Base-by-base conservation (phyloP, 352 stramenopile genomes). In the Pythium brachiatum region DNA sequence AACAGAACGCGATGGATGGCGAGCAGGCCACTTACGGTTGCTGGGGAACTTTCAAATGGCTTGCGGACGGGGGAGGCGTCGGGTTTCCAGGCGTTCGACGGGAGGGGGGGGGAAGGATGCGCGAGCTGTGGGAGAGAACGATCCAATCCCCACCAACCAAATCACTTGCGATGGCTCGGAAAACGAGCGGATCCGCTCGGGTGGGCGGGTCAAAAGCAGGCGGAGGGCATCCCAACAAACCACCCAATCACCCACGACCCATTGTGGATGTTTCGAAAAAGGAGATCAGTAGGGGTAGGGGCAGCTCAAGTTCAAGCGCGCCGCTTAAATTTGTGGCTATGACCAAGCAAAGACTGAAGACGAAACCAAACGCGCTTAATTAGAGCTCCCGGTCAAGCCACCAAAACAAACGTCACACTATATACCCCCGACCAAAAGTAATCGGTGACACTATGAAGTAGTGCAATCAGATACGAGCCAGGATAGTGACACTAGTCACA, bases 1-100 rank as follows among this genome's bases (percentile, higher is more conserved):
- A 61, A n/a, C 44, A 36, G 20, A n/a, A 25, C 31, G 21, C 27
- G n/a, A 39, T 25, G 25, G n/a, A 41, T 21, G 34, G 25, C 18
- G 31, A 16, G 46, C 20, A 47, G 44, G 38, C 51, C 50, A 72
- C 64, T 67, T 67, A 72, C 64, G 58, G 53, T 67, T 72, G 64
- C 64, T 66, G 64, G 64, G 64, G 64, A 72, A 72, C 64, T 72
- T 67, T 67, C 64, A 66, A 72, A 72, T 72, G 64, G 54, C 57
- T 68, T 57, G 61, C 51, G 54, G 44, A 8, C 13, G 27, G 50
- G 13, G 18, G 20, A 44, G 50, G 15, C 20, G 41, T 27, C 41
- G 41, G 7, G 41, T 48, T n/a, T 48, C 41, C 41, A 48, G 41
- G 41, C 29, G 29, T 34, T 34, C 29, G 29, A 34, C 29, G 9